These are phyloP conservation scores for Backusella australiensis DNA, from an alignment of 192 early-diverging fungal genomes.

Conservation along the genomic window DNA sequence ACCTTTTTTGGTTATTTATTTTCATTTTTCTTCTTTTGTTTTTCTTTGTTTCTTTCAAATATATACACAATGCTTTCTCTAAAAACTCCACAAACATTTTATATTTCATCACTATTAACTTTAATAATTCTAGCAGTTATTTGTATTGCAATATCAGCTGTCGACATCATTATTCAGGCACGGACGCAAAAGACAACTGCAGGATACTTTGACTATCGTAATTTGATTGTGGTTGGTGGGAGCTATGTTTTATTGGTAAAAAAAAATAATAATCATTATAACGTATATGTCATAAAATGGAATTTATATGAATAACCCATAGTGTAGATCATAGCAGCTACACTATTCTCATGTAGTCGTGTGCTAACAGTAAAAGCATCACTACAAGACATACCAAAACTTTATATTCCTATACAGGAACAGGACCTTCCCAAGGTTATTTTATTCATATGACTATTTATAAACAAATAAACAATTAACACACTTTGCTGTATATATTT, in stretches of 20 bases:
- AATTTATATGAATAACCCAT: neutral
- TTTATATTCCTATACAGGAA: constrained; percentile 42
- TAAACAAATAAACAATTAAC: constrained; percentile 2
- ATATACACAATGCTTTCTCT: neutral
- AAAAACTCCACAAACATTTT: constrained; percentile 8
- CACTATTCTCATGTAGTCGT: constrained; percentile 47
- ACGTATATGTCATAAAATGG: neutral
- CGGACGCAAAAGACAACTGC: constrained; percentile 26
- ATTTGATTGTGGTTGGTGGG: constrained; percentile 45
- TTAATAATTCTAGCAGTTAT: constrained; percentile 31
- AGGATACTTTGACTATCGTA: constrained; percentile 40
- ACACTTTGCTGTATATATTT: neutral
- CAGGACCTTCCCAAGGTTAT: constrained; percentile 45
- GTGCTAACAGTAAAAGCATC: constrained; percentile 42
- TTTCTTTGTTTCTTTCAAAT: neutral
- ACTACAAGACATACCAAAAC: constrained; percentile 50
- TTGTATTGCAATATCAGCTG: constrained; percentile 30
- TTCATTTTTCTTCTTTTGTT: neutral
- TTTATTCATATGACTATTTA: neutral
- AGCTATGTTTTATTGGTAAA: constrained; percentile 47
- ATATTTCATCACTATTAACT: constrained; percentile 29
- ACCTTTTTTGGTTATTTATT: neutral
- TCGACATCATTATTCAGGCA: constrained; percentile 50
- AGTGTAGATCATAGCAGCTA: constrained; percentile 40
- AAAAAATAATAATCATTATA: neutral